phyloP scores from a whole-genome alignment of 192 early-diverging fungal species.

The Rhizophagus clarus region DNA sequence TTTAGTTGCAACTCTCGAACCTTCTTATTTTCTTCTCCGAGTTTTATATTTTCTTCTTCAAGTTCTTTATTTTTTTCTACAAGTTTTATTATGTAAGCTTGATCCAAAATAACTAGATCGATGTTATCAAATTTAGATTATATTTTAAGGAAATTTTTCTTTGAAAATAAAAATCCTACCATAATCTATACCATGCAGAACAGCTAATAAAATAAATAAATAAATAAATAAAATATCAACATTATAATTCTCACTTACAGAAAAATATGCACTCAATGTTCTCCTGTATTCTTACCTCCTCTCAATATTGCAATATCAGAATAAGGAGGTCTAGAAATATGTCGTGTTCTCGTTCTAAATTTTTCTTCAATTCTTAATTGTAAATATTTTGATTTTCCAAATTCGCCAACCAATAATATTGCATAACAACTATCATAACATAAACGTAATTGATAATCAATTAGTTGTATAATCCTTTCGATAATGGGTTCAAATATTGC shows the following conservation, averaged over 20 bases:
- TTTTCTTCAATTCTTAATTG: slow-evolving; percentile 54
- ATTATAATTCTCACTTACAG: neutral
- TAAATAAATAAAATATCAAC: neutral
- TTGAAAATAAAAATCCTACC: neutral
- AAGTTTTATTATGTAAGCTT: no score
- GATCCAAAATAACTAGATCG: no score
- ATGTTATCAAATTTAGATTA: no score
- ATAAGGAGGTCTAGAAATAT: slow-evolving; percentile 51
- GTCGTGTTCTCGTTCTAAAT: slow-evolving; percentile 45
- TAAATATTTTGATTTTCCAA: slow-evolving; percentile 55
- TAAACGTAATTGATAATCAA: slow-evolving; percentile 52
- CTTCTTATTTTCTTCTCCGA: no score
- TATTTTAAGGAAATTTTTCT: no score
- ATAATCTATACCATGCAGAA: slow-evolving; percentile 41
- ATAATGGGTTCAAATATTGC: slow-evolving; percentile 54
- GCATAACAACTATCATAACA: slow-evolving; percentile 40
- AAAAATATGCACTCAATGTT: neutral
- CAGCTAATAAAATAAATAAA: slow-evolving; percentile 34
- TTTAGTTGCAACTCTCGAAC: no score
- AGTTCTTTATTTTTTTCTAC: no score
- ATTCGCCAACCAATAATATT: slow-evolving; percentile 57
- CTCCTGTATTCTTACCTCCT: slow-evolving; percentile 29
- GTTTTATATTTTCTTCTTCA: no score
- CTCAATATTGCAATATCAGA: slow-evolving; percentile 53
- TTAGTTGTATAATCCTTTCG: slow-evolving; percentile 49